Conservation (phyloP, 164 flowering plant genomes). For the Echeveria elegans region DNA sequence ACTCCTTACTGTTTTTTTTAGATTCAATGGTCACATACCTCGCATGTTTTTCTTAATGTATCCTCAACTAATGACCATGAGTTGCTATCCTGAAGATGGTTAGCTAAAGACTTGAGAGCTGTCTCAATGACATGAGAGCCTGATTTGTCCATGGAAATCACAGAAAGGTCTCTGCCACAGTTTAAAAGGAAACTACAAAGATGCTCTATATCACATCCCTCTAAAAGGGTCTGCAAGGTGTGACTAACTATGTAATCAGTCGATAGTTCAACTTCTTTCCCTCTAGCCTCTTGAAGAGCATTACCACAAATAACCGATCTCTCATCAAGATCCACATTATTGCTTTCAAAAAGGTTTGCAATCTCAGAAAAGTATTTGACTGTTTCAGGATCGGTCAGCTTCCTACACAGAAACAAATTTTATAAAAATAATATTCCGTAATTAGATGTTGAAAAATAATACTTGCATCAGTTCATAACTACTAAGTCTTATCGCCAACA, state of each 20-base stretch:
- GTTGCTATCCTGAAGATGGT: slow-evolving; percentile 57
- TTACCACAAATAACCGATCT: slow-evolving; percentile 61
- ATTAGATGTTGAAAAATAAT: too few species aligned
- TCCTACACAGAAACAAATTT: slow-evolving; percentile 28
- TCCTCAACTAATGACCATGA: slow-evolving; percentile 43
- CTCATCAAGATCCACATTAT: slow-evolving; percentile 57
- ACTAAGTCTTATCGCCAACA: not conserved
- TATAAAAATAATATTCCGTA: too few species aligned
- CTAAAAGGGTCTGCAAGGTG: slow-evolving; percentile 61
- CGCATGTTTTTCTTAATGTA: slow-evolving; percentile 50
- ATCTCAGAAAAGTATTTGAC: slow-evolving; percentile 71
- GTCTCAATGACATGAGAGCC: slow-evolving; percentile 99
- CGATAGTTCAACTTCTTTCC: slow-evolving; percentile 79
- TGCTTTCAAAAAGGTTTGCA: slow-evolving; percentile 63
- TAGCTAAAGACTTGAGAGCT: slow-evolving; percentile 56
- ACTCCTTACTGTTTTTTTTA: not conserved
- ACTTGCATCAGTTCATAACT: not conserved
- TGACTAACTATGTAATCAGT: slow-evolving; percentile 78
- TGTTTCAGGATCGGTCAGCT: slow-evolving; percentile 80
- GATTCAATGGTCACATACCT: slow-evolving; percentile 31
- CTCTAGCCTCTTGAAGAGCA: slow-evolving; percentile 83
- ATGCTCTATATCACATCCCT: slow-evolving; percentile 60
- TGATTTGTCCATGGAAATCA: slow-evolving; percentile 62
- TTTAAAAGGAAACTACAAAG: slow-evolving; percentile 64
- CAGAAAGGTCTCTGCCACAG: slow-evolving; percentile 55